Evolutionary conservation across 805 yeast species (phyloP), one percentile per base, ranked within the genome.

Genomic region (Spathaspora hagerdaliae): DNA sequence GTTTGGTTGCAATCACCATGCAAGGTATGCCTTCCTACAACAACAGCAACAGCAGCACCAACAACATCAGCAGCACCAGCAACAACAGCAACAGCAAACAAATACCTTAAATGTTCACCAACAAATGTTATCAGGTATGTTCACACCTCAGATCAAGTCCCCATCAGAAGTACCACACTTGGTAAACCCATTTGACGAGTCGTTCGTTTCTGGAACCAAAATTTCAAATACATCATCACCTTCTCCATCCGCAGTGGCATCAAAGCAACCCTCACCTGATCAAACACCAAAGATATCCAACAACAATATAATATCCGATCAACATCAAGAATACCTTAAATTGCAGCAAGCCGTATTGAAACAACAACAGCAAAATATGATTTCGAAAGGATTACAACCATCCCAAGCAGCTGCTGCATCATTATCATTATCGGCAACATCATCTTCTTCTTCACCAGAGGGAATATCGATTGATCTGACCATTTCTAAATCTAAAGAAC

Each of bases 1-100:
- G 40, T 78, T 73, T 51, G 69, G 71, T 19, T 60, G 64, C 44
- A 56, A 63, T 33, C 77, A 79, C 37, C 57, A 67, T 32, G 76
- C 75, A 31, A 74, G 89, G 61, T 77, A 79, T 49, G 65, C 64
- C 13, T 42, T 42, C 33, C 36, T 46, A 9, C 46, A 46, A 38
- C 12, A 12, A 12, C 7, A 36, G 31, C 24, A 19, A 5, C 4
- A 19, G 5, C 24, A 19, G 24, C 24, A 19, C 5, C 24, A 19
- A 5, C 15, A 31, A 14, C 31, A 9, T 29, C 13, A 9, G 5
- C 32, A 13, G 33, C 11, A 27, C 36, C 29, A 34, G 13, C 11
- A 40, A 26, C 35, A 12, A n/a, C 41, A 38, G 13, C 34, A 44
- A 34, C 24, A 35, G 19, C 37, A 43, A 7, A 46, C 43, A 13